Percentiles rank a stretch among this genome's conserved stretches.
Conservation (phyloP, 352 stramenopile genomes). For the Phytophthora megakarya region DNA sequence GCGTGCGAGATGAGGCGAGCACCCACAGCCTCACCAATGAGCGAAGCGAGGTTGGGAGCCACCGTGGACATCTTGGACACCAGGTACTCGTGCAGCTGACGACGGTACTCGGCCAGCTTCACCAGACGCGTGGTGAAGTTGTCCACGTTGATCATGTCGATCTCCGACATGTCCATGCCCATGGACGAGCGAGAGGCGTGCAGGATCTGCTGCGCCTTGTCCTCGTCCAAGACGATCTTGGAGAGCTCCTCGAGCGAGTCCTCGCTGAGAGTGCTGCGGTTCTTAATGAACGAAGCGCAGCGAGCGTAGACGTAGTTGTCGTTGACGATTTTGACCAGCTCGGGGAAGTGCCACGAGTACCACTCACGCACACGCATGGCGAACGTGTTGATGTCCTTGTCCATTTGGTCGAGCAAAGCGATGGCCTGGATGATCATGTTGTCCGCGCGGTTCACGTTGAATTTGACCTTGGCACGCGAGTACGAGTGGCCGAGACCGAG, state of each 20-base stretch:
- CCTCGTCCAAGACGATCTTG: conserved; percentile 98
- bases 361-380: conserved; percentile 99
- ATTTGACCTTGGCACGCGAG: conserved; percentile 99
- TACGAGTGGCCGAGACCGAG: conserved; percentile 99
- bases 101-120: conserved; percentile 98
- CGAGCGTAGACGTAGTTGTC: conserved; percentile 99
- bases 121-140: conserved; percentile 99
- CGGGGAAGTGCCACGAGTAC: conserved; percentile 99
- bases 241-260: conserved; percentile 82
- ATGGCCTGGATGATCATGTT: conserved; percentile 99
- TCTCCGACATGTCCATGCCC: conserved; percentile 99
- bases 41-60: conserved; percentile 97
- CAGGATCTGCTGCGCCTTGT: conserved; percentile 95
- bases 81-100: conserved; percentile 94
- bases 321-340: conserved; percentile 99
- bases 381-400: conserved; percentile 99
- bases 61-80: conserved; percentile 98
- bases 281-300: conserved; percentile 97
- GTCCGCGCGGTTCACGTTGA: conserved; percentile 99
- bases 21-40: conserved; percentile 99
- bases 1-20: conserved; percentile 99
- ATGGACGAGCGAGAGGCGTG: conserved; percentile 96
- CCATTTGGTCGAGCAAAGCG: conserved; percentile 98
- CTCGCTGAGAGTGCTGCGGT: conserved; percentile 81
- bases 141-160: conserved; percentile 99